A percentile compares a stretch with the other conserved stretches of the same genome.
Evolutionary conservation across 202 grass and related monocot genomes (phyloP).

Genomic region (Digitaria exilis): DNA sequence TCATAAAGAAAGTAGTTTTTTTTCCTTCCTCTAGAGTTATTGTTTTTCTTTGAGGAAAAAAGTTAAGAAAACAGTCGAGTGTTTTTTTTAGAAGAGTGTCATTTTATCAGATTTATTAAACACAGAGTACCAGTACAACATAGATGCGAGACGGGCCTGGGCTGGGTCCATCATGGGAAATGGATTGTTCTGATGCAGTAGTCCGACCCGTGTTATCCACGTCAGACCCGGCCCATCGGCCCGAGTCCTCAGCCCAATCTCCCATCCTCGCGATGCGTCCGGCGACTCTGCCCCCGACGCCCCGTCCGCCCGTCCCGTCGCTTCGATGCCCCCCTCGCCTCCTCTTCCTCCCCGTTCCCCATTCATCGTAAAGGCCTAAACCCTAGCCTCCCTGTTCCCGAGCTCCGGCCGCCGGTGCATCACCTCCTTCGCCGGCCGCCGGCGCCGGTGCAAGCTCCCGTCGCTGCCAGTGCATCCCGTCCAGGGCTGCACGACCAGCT

Average conservation of each 20-base stretch:
- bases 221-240: neutral
- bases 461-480: neutral
- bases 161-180: neutral
- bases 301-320: conserved; percentile 21
- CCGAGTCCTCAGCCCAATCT: conserved; percentile 5
- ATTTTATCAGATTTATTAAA: no score
- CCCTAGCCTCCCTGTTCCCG: conserved; percentile 20
- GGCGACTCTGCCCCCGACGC: conserved; percentile 10
- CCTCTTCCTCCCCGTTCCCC: conserved; percentile 22
- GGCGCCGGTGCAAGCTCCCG: neutral
- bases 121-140: no score
- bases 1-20: no score
- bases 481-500: conserved; percentile 5
- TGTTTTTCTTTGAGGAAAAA: neutral
- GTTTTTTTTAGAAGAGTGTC: no score
- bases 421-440: conserved; percentile 3
- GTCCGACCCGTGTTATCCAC: neutral
- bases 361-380: conserved; percentile 35
- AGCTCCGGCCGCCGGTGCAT: neutral
- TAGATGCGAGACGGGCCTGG: neutral
- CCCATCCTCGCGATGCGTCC: conserved; percentile 21
- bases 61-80: neutral
- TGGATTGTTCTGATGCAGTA: neutral
- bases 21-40: no score
- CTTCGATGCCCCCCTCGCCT: conserved; percentile 36